These are phyloP conservation scores for Geotrichum ghanense DNA, from an alignment of 805 yeast genomes.

Conservation along the genomic window DNA sequence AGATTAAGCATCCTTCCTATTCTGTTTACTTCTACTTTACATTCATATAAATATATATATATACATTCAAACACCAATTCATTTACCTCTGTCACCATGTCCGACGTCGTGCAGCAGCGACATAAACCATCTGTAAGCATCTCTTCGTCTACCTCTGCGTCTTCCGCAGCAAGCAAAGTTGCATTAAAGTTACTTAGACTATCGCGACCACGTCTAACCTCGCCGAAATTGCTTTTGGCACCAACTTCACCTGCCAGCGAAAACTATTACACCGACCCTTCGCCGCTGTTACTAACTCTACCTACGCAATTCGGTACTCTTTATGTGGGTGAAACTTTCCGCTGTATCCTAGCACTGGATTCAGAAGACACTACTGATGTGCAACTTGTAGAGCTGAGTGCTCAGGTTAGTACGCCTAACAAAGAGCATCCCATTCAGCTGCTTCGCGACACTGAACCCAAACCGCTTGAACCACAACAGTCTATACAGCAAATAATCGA, in stretches of 20 bases:
- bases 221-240: conserved; percentile 10
- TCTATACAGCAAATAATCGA: conserved; percentile 11
- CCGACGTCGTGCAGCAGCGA: too few relatives aligned
- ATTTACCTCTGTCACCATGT: too few relatives aligned
- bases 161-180: too few relatives aligned
- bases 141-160: too few relatives aligned
- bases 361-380: neutral
- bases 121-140: too few relatives aligned
- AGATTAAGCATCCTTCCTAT: too few relatives aligned
- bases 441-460: conserved; percentile 3
- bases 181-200: conserved; percentile 21
- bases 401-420: conserved; percentile 7
- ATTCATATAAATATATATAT: too few relatives aligned
- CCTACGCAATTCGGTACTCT: conserved; percentile 20
- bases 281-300: conserved; percentile 12
- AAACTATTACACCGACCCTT: conserved; percentile 2
- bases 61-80: too few relatives aligned
- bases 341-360: conserved; percentile 2
- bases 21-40: too few relatives aligned
- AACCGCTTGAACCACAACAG: neutral
- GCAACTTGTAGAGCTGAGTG: conserved; percentile 6
- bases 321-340: conserved; percentile 9
- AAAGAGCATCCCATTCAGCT: conserved; percentile 8
- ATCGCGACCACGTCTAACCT: conserved; percentile 20
- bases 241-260: conserved; percentile 11